A percentile compares a stretch with the other conserved stretches of the same genome.
phyloP scores from a whole-genome alignment of 75 land plant species.

The Ceratopteris richardii region DNA sequence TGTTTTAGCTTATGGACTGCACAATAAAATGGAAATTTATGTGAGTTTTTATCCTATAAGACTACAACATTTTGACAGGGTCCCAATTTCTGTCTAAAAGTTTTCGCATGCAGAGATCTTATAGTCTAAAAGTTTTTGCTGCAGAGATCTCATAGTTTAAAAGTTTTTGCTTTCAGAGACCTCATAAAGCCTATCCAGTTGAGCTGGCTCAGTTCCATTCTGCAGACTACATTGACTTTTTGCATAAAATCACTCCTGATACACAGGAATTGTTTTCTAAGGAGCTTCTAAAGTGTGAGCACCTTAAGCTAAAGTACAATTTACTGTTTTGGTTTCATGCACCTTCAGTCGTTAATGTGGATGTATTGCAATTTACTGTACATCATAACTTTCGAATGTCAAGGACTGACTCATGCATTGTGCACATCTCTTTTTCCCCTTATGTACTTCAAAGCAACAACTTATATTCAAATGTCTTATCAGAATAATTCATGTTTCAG shows the following conservation, averaged over 20 bases:
- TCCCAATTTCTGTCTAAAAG: no score
- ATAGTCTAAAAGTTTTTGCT: no score
- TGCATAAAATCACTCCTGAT: slow-evolving; percentile 81
- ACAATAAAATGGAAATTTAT: slow-evolving; percentile 99
- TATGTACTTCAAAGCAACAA: no score
- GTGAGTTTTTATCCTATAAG: slow-evolving; percentile 30
- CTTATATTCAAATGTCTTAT: no score
- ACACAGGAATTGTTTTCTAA: slow-evolving; percentile 53
- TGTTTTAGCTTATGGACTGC: slow-evolving; percentile 90
- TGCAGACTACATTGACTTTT: slow-evolving; percentile 83
- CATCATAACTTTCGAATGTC: no score
- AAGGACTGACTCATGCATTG: no score
- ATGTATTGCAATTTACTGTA: no score
- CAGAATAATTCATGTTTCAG: slow-evolving; percentile 25
- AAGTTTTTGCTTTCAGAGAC: slow-evolving; percentile 47
- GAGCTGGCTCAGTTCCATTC: slow-evolving; percentile 99
- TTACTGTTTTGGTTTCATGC: neutral
- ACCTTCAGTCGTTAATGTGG: no score
- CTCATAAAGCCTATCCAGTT: slow-evolving; percentile 91
- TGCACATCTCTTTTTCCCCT: no score
- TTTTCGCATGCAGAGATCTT: no score
- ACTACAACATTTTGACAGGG: neutral
- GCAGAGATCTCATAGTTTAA: neutral
- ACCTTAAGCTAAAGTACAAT: neutral
- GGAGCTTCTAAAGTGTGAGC: slow-evolving; percentile 72